Evolutionary conservation across 2,329 filamentous ascomycete species (phyloP).

Genomic region (Annulohypoxylon truncatum): DNA sequence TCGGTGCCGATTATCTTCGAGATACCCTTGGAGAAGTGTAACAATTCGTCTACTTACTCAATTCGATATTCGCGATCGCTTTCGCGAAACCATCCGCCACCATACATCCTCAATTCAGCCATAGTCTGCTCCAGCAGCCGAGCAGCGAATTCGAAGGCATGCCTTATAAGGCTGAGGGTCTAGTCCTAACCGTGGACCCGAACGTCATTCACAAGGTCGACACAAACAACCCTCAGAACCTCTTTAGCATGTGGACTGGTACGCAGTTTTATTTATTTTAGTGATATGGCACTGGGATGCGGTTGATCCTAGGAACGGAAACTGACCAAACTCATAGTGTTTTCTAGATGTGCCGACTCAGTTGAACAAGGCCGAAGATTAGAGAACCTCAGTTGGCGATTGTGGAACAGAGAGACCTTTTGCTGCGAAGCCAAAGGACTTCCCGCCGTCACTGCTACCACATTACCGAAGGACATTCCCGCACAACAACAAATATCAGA

Average conservation of each 20-base stretch:
- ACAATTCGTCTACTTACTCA: constrained; percentile 21
- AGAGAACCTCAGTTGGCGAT: constrained; percentile 94
- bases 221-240: constrained; percentile 89
- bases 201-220: constrained; percentile 95
- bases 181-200: constrained; percentile 91
- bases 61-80: constrained; percentile 42
- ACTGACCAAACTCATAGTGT: constrained; percentile 70
- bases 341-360: constrained; percentile 92
- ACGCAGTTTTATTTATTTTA: constrained; percentile 53
- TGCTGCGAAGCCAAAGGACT: constrained; percentile 77
- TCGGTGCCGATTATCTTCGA: constrained; percentile 39
- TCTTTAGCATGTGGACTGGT: constrained; percentile 98
- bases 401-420: constrained; percentile 95
- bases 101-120: constrained; percentile 32
- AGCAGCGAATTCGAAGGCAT: constrained; percentile 62
- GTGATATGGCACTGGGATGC: constrained; percentile 1
- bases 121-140: constrained; percentile 42
- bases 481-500: constrained; percentile 59
- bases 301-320: constrained; percentile 18
- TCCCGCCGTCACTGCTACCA: constrained; percentile 58
- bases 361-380: constrained; percentile 91
- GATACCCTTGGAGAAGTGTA: constrained; percentile 7
- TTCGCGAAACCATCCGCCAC: constrained; percentile 39
- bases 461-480: constrained; percentile 64
- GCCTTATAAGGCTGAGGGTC: constrained; percentile 84